Conservation (phyloP, 2,329 filamentous ascomycete species). For the Daldinia sp. region DNA sequence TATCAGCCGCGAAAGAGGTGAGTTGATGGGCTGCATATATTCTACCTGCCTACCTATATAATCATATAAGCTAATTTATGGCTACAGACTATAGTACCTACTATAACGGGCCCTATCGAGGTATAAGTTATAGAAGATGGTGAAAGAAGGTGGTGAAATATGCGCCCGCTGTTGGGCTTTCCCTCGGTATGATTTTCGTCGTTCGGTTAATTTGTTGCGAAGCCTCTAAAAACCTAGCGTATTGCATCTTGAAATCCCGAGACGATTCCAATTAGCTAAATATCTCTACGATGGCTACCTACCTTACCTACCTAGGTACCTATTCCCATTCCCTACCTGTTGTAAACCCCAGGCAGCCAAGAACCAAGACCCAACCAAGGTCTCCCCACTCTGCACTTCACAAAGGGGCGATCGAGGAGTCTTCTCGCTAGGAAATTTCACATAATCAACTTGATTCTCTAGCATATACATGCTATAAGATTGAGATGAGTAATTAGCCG, state of each 20-base stretch:
- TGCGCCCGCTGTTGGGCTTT: not conserved
- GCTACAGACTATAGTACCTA: conserved; percentile 49
- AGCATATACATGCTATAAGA: not conserved
- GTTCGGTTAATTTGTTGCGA: not conserved
- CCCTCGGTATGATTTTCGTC: not conserved
- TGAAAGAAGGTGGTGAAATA: conserved; percentile 14
- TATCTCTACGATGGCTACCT: not conserved
- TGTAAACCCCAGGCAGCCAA: not conserved
- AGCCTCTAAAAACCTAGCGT: not conserved
- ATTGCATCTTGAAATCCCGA: not conserved
- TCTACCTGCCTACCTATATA: not conserved
- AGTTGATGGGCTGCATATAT: conserved; percentile 20
- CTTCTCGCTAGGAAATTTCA: not conserved
- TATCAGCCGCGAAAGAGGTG: conserved; percentile 65
- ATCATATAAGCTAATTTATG: not conserved
- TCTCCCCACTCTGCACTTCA: not conserved
- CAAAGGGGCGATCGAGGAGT: not conserved
- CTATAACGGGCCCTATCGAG: conserved; percentile 33
- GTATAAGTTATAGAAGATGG: conserved; percentile 16
- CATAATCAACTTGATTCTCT: not conserved
- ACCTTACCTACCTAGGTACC: too few species aligned
- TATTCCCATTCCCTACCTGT: too few species aligned
- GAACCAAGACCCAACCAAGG: too few species aligned
- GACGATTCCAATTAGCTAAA: not conserved
- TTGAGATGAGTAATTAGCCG: not conserved